Percentiles rank a stretch among this genome's conserved stretches.
These are phyloP conservation scores for Elaeagnus macrophylla DNA, from an alignment of 306 rosid genomes.

Conservation along the genomic window DNA sequence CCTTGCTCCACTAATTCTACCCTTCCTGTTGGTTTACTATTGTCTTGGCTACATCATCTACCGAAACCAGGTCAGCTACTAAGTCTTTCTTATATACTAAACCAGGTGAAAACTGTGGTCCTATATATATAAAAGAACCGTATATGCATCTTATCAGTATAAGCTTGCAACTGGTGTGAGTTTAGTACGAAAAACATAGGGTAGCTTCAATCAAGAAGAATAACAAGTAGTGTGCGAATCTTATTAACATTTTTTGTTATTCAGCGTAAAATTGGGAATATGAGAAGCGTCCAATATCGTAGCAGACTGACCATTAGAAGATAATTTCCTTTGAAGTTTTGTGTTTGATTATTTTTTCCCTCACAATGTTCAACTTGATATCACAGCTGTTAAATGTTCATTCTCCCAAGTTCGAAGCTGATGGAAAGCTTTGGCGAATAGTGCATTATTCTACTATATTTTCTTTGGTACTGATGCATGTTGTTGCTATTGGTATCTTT, in stretches of 20 bases:
- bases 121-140: too few relatives aligned
- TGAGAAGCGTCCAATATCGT: too few relatives aligned
- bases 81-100: not conserved
- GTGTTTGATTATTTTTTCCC: not conserved
- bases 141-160: too few relatives aligned
- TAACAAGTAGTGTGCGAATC: too few relatives aligned
- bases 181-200: too few relatives aligned
- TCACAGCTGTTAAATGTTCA: slow-evolving; percentile 66
- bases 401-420: slow-evolving; percentile 51
- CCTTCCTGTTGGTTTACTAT: slow-evolving; percentile 61
- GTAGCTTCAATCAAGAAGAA: too few relatives aligned
- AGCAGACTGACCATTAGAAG: not conserved
- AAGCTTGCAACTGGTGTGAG: too few relatives aligned
- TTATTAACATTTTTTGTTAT: too few relatives aligned
- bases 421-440: slow-evolving; percentile 65
- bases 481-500: slow-evolving; percentile 73
- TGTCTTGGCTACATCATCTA: slow-evolving; percentile 63
- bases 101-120: not conserved
- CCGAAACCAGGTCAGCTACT: slow-evolving; percentile 57
- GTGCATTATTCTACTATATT: slow-evolving; percentile 63
- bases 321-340: not conserved
- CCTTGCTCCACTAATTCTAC: slow-evolving; percentile 71
- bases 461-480: slow-evolving; percentile 70
- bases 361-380: not conserved
- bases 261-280: too few relatives aligned